These are phyloP conservation scores for Sesbania bispinosa DNA, from an alignment of 306 rosid genomes.

Conservation along the genomic window DNA sequence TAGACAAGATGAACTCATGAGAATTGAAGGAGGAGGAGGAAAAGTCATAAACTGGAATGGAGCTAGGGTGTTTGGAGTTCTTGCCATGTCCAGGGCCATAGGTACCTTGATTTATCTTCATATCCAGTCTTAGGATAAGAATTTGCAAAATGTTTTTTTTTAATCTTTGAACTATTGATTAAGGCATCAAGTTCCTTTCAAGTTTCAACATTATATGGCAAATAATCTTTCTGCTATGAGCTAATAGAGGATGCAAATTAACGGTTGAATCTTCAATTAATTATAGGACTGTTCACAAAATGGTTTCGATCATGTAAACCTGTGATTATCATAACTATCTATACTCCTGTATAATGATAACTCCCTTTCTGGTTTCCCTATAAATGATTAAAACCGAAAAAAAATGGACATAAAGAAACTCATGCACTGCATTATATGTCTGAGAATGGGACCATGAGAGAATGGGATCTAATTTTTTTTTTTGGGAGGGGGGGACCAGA, in stretches of 20 bases:
- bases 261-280: neutral
- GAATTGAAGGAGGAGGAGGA: slow-evolving; percentile 76
- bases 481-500: no score
- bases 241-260: neutral
- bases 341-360: neutral
- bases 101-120: slow-evolving; percentile 60
- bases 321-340: neutral
- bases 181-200: slow-evolving; percentile 12
- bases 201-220: slow-evolving; percentile 4
- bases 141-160: neutral
- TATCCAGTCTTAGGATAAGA: slow-evolving; percentile 14
- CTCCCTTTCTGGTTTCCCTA: neutral
- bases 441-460: neutral
- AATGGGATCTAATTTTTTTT: no score
- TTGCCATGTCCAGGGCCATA: slow-evolving; percentile 92
- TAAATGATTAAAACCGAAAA: neutral
- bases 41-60: slow-evolving; percentile 98
- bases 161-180: neutral
- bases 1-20: slow-evolving; percentile 71
- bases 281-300: neutral
- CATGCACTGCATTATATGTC: neutral
- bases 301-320: neutral
- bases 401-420: neutral
- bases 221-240: slow-evolving; percentile 8
- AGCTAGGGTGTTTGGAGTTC: slow-evolving; percentile 73